phyloP scores from a whole-genome alignment of 495 filamentous ascomycete genomes.

The Clavariopsis aquatica region DNA sequence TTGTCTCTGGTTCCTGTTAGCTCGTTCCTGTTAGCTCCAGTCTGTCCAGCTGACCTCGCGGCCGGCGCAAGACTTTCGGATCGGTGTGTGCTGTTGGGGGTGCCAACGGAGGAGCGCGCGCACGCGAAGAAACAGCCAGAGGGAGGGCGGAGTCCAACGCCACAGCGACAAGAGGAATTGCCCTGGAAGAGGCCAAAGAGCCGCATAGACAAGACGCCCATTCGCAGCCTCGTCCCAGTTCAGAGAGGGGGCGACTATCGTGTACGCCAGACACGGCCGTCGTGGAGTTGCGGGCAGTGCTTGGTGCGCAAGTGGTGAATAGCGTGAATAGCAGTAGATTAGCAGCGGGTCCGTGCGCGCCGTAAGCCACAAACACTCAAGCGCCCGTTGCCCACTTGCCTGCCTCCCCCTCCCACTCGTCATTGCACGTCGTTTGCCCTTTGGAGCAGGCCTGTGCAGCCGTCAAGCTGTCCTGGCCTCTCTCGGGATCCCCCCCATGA shows the following conservation, averaged over 20 bases:
- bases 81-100: background rate
- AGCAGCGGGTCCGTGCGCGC: background rate
- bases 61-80: background rate
- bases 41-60: background rate
- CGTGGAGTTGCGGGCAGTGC: background rate
- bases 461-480: background rate
- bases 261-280: constrained; percentile 17
- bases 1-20: background rate
- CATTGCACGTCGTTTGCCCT: constrained; percentile 23
- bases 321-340: too few relatives aligned
- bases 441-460: background rate
- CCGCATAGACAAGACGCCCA: background rate
- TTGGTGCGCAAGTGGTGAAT: constrained; percentile 10
- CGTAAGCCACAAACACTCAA: background rate
- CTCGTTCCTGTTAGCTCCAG: background rate
- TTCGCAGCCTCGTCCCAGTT: background rate
- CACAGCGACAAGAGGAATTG: too few relatives aligned
- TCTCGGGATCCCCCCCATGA: constrained; percentile 5
- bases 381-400: constrained; percentile 1
- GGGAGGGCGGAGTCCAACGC: too few relatives aligned
- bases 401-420: background rate
- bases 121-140: background rate
- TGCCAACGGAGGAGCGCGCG: background rate
- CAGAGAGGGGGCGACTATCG: constrained; percentile 21
- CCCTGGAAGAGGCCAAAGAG: too few relatives aligned